Evolutionary conservation across 495 filamentous ascomycete genomes (phyloP).

Genomic region (Rhizodiscina lignyota): DNA sequence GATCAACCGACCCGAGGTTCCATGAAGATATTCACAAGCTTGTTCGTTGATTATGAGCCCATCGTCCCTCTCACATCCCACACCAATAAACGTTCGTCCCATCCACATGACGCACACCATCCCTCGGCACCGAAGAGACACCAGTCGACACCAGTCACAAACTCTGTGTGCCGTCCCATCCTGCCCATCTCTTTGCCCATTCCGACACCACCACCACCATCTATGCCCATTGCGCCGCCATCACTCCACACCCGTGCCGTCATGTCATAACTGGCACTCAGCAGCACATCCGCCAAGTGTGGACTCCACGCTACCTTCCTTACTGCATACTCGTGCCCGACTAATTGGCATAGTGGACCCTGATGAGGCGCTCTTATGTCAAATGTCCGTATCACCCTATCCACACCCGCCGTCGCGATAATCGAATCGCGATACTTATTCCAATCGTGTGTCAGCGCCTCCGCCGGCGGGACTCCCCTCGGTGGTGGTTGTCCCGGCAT

Average conservation of each 20-base stretch:
- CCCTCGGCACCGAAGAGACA: constrained; percentile 89
- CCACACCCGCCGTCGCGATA: constrained; percentile 80
- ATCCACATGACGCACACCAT: constrained; percentile 84
- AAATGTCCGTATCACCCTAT: constrained; percentile 69
- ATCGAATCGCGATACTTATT: constrained; percentile 85
- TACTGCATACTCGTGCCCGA: constrained; percentile 84
- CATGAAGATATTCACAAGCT: too few relatives aligned
- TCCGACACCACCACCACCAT: constrained; percentile 17
- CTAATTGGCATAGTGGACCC: constrained; percentile 53
- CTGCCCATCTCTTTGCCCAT: constrained; percentile 59
- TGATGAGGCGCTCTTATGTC: constrained; percentile 59
- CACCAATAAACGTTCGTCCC: constrained; percentile 80
- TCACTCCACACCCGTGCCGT: constrained; percentile 87
- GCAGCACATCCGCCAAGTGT: constrained; percentile 67
- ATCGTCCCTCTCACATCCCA: constrained; percentile 74
- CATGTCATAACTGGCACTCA: constrained; percentile 95
- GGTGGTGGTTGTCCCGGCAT: constrained; percentile 22
- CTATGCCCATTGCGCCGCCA: constrained; percentile 23
- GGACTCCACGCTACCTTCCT: constrained; percentile 77
- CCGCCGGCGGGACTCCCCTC: constrained; percentile 38
- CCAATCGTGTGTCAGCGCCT: constrained; percentile 93
- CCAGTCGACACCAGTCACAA: constrained; percentile 96
- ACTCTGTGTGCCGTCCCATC: constrained; percentile 89
- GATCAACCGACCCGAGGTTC: too few relatives aligned
- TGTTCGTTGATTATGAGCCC: too few relatives aligned